Conservation (phyloP, 768 basidiomycete species). For the Amanita exitialis region DNA sequence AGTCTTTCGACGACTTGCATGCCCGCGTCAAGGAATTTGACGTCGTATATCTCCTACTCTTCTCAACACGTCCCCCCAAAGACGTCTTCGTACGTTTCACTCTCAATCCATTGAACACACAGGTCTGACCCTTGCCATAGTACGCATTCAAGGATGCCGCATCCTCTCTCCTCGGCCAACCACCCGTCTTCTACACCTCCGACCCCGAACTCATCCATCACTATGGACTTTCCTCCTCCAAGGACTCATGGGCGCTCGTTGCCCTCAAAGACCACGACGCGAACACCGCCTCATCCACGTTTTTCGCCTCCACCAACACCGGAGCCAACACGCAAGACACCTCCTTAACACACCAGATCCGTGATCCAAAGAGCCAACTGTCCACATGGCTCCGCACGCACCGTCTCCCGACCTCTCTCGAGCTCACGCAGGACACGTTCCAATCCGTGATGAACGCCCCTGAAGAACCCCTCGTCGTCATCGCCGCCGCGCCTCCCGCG, state of each 20-base stretch:
- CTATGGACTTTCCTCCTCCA: conserved; percentile 22
- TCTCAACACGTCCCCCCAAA: conserved; percentile 29
- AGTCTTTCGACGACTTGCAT: no score
- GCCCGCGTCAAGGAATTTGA: conserved; percentile 31
- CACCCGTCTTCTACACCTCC: conserved; percentile 31
- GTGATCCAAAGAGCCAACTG: conserved; percentile 16
- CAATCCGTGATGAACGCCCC: conserved; percentile 84
- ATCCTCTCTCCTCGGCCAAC: conserved; percentile 41
- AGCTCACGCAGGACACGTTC: conserved; percentile 75
- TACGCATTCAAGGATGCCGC: no score
- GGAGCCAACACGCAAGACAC: not conserved
- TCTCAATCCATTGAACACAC: not conserved
- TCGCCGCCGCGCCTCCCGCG: conserved; percentile 40
- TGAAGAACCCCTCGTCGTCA: conserved; percentile 66
- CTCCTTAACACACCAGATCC: not conserved
- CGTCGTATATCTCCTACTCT: conserved; percentile 46
- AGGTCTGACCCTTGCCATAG: conserved; percentile 12
- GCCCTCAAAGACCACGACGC: conserved; percentile 49
- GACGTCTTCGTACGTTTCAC: conserved; percentile 21
- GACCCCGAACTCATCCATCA: conserved; percentile 24
- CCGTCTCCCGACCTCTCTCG: conserved; percentile 61
- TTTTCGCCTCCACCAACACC: conserved; percentile 20
- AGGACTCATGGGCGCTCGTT: conserved; percentile 51
- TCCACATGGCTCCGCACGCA: conserved; percentile 54
- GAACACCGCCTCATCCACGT: conserved; percentile 31